Conservation (phyloP, 1,284 basidiomycete species). For the Cerioporus squamosus region DNA sequence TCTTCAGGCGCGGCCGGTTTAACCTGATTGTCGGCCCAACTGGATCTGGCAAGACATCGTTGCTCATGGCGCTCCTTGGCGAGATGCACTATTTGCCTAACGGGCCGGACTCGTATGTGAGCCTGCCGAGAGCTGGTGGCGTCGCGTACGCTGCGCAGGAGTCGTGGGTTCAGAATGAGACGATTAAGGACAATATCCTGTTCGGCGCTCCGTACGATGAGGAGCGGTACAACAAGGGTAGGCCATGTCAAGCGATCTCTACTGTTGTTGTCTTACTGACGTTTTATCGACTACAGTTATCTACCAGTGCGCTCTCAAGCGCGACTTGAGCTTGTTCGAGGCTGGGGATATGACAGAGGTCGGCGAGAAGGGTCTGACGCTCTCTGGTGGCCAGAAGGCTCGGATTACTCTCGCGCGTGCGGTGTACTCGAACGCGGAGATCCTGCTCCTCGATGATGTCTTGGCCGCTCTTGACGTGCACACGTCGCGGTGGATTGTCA, state of each 20-base stretch:
- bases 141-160: slow-evolving; percentile 79
- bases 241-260: neutral
- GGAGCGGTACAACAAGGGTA: slow-evolving; percentile 47
- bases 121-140: slow-evolving; percentile 65
- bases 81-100: slow-evolving; percentile 65
- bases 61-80: slow-evolving; percentile 61
- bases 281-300: slow-evolving; percentile 46
- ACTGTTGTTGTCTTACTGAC: neutral
- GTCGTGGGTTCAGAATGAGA: slow-evolving; percentile 57
- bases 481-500: slow-evolving; percentile 77
- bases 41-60: slow-evolving; percentile 55
- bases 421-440: slow-evolving; percentile 63
- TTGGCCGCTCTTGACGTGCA: slow-evolving; percentile 65
- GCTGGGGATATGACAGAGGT: slow-evolving; percentile 78
- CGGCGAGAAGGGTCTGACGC: slow-evolving; percentile 65
- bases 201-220: slow-evolving; percentile 49
- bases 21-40: slow-evolving; percentile 70
- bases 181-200: slow-evolving; percentile 50
- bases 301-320: slow-evolving; percentile 64
- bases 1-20: slow-evolving; percentile 60
- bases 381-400: slow-evolving; percentile 79
- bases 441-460: slow-evolving; percentile 70
- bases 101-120: slow-evolving; percentile 63
- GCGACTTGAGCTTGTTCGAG: slow-evolving; percentile 67
- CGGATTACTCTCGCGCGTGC: slow-evolving; percentile 76